Base-by-base conservation (phyloP, 306 rosid species). In the Gillenia trifoliata region DNA sequence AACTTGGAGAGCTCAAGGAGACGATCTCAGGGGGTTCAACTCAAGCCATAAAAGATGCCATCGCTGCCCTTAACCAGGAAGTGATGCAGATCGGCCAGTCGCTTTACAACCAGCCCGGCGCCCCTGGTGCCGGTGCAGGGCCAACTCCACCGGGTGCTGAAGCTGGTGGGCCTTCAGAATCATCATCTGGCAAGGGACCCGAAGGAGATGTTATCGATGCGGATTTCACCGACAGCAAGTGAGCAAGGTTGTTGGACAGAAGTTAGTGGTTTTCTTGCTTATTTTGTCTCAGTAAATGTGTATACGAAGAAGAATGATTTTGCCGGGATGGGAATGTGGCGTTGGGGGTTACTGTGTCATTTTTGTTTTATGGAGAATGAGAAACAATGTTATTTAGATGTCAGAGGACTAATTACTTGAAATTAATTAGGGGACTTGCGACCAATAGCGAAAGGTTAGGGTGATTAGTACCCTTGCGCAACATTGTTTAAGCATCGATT, bases 51-150 rank as follows among this genome's bases (percentile, higher is more conserved):
- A 93, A 93, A 76, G 98, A 93, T 64, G 89, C 97, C 71, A 91
- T 93, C 85, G 88, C 96, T 64, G 90, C 77, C 95, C 96, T 93
- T 20, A 93, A 93, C 50, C 98, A 93, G 84, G 98, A 93, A 80
- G 93, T 90, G 6, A 88, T 88, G 96, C 91, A 86, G 77, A 76
- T 88, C 75, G 90, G 96, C 22, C 90, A 86, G 79, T 86, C 89
- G 40, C 84, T 89, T 8, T 89, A 89, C 83, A 89, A 86, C 83
- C 92, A 89, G 64, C 36, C 64, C 1, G 64, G 64, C 3, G 1
- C 64, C 13, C n/a, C 64, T 0, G 36, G 64, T 5, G 34, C 64
- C 2, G 64, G 36, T 28, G 64, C 64, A 25, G 64, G 64, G 36
- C 64, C 64, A 29, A 60, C 64, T 13, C 20, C 64, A 6, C 64